Evolutionary conservation across 2,329 filamentous ascomycete genomes (phyloP), one percentile per base, ranked within the genome.

Genomic region (Pseudogymnoascus destructans): DNA sequence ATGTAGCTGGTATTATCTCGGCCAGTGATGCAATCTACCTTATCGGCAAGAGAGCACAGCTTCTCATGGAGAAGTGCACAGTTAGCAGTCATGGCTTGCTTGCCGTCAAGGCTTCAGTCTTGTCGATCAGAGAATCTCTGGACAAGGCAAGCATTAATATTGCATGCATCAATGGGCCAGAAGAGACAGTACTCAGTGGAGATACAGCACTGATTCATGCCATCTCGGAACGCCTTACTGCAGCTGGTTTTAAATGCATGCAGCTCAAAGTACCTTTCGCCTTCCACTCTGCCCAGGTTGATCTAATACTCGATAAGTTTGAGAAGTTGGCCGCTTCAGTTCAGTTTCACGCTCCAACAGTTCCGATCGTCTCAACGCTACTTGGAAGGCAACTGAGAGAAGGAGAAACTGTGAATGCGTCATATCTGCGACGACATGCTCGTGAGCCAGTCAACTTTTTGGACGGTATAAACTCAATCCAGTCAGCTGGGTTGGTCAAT

Each of bases 151-250:
- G 74, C 33, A 15, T 58, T 64, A 72, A 70, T 4, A 68, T 77
- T 57, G 85, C 88, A 13, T 93, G 89, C 73, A 79, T 89, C 68
- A 95, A 95, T 64, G 82, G 85, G 0, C 82, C 84, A 0, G 75
- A 81, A 56, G 86, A 89, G 67, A 90, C 84, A 8, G 89, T 93
- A 1, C 74, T 93, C n/a, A 81, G 80, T 61, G 72, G 79, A 13
- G 76, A 77, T 25, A 73, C 74, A 40, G 75, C 78, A 30, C 73
- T 80, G 27, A 77, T 86, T 38, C 74, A 77, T 40, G 73, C 73
- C 3, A 73, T 82, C 13, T 75, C 77, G 7, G 60, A 65, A 36
- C 66, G 73, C 27, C 73, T 86, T 3, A 69, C 73, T 11, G 68
- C 70, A 5, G 73, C 75, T 59, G 79, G 79, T 1, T 77, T 82